Conservation (phyloP, 805 yeast species). For the Sugiyamaella smithiae region DNA sequence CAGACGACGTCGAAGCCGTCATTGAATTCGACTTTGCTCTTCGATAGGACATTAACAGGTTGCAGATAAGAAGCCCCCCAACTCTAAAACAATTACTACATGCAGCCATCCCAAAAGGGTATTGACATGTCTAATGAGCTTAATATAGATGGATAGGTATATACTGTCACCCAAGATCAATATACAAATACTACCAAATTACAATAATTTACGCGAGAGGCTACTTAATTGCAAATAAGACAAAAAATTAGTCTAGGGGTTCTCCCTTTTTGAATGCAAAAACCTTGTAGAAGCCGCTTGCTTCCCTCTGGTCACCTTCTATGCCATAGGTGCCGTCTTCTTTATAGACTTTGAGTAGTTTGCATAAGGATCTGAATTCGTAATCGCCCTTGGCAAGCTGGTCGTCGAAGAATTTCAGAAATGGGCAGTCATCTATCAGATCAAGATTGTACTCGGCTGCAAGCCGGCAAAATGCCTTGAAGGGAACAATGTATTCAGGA, state of each 20-base stretch:
- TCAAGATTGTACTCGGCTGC: slow-evolving; percentile 82
- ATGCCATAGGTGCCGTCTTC: slow-evolving; percentile 81
- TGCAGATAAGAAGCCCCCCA: no score
- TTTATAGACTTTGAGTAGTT: slow-evolving; percentile 50
- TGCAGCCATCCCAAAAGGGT: no score
- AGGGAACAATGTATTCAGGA: slow-evolving; percentile 95
- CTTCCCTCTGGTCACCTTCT: slow-evolving; percentile 86
- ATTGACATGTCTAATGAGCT: no score
- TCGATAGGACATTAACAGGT: not conserved
- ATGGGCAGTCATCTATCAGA: slow-evolving; percentile 68
- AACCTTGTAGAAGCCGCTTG: slow-evolving; percentile 77
- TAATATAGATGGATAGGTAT: no score
- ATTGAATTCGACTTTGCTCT: not conserved
- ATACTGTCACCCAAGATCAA: no score
- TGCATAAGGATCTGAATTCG: slow-evolving; percentile 29
- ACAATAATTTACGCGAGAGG: no score
- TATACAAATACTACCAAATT: no score
- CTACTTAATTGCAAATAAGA: no score
- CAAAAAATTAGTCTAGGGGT: no score
- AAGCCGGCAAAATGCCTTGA: slow-evolving; percentile 76
- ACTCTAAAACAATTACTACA: no score
- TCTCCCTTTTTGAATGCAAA: slow-evolving; percentile 67
- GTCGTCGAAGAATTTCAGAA: slow-evolving; percentile 78
- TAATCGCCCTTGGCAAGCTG: slow-evolving; percentile 51
- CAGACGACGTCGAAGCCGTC: not conserved